These are phyloP conservation scores for Hibiscus syriacus DNA, from an alignment of 345 rosid genomes.

Conservation along the genomic window DNA sequence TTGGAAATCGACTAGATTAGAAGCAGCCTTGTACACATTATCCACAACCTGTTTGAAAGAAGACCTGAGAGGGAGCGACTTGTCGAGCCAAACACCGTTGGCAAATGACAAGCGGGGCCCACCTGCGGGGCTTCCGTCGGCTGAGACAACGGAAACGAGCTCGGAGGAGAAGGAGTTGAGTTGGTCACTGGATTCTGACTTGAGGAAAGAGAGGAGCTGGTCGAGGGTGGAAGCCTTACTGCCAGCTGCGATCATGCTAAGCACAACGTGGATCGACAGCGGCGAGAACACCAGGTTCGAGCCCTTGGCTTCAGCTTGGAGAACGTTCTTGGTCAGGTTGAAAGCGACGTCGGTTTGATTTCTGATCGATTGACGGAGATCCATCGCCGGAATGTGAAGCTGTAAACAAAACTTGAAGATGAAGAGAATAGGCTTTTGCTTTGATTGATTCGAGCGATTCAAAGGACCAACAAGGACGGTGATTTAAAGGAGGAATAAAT, in stretches of 20 bases:
- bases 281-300: constrained; percentile 73
- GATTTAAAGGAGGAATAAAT: no score
- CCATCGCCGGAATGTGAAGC: constrained; percentile 29
- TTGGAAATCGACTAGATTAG: constrained; percentile 59
- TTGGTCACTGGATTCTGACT: constrained; percentile 41
- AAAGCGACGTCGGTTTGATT: constrained; percentile 53
- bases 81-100: constrained; percentile 67
- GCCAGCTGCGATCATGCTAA: constrained; percentile 66
- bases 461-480: neutral
- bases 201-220: constrained; percentile 77
- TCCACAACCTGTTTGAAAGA: constrained; percentile 50
- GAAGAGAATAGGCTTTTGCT: neutral
- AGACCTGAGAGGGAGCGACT: constrained; percentile 48
- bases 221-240: constrained; percentile 52
- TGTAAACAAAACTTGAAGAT: neutral
- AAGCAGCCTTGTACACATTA: constrained; percentile 51
- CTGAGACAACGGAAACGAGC: constrained; percentile 48
- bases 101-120: constrained; percentile 61
- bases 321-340: constrained; percentile 35
- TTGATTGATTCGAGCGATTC: neutral
- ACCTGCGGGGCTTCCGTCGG: constrained; percentile 57
- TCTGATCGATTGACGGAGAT: constrained; percentile 44
- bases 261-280: constrained; percentile 59
- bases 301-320: constrained; percentile 37
- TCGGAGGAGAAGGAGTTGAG: constrained; percentile 53